phyloP scores from a whole-genome alignment of 2,329 filamentous ascomycete genomes.

The Stachybotrys chlorohalonatus region DNA sequence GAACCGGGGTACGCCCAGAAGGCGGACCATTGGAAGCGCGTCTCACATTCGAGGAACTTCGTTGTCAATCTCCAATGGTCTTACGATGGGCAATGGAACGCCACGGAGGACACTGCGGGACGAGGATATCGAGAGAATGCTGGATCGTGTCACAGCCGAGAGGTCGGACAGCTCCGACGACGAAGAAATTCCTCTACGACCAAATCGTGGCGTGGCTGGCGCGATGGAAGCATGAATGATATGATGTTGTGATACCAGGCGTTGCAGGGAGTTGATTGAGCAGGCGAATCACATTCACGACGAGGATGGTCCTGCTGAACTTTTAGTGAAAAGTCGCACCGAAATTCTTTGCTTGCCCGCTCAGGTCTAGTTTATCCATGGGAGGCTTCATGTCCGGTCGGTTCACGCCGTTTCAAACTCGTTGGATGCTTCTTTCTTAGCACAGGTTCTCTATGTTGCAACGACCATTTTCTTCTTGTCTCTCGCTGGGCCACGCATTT shows the following conservation, averaged over 20 bases:
- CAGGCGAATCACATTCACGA: too few species aligned
- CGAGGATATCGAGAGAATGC: constrained; percentile 50
- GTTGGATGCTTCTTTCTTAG: too few species aligned
- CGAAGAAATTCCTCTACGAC: constrained; percentile 41
- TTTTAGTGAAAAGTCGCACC: too few species aligned
- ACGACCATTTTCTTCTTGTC: background rate
- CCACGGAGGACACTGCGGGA: constrained; percentile 33
- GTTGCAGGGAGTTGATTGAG: background rate
- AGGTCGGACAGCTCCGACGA: constrained; percentile 47
- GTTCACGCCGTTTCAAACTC: too few species aligned
- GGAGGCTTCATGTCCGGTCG: too few species aligned
- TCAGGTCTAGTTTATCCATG: too few species aligned
- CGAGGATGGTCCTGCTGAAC: too few species aligned
- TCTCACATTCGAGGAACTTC: constrained; percentile 24
- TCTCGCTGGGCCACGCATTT: background rate
- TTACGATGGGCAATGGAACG: constrained; percentile 30
- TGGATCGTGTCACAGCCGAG: constrained; percentile 42
- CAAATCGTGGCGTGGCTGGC: constrained; percentile 14
- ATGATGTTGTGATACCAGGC: background rate
- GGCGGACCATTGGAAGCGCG: constrained; percentile 30
- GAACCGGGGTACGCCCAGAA: constrained; percentile 29
- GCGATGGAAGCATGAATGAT: constrained; percentile 15
- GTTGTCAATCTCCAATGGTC: constrained; percentile 40
- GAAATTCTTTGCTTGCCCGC: too few species aligned
- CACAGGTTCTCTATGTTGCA: background rate